These are phyloP conservation scores for Chrysoporthe cubensis DNA, from an alignment of 2,329 filamentous ascomycete genomes.

Conservation along the genomic window DNA sequence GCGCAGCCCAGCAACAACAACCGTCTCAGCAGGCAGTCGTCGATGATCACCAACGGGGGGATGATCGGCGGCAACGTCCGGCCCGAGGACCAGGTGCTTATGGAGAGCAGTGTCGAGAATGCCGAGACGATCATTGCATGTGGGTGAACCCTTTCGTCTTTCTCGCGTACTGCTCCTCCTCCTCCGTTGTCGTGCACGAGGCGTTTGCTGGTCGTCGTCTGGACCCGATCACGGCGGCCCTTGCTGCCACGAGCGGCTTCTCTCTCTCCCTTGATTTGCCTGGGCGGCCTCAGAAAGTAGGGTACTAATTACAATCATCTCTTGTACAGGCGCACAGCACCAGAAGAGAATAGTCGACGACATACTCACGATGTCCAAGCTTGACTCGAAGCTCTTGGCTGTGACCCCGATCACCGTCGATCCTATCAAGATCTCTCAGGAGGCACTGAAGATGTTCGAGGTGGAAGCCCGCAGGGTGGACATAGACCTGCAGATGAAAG, in stretches of 20 bases:
- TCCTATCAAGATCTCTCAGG: slow-evolving; percentile 67
- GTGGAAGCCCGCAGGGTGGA: slow-evolving; percentile 71
- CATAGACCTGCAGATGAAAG: slow-evolving; percentile 67
- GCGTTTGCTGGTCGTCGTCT: no score
- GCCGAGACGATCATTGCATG: slow-evolving; percentile 79
- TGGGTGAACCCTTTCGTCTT: not conserved
- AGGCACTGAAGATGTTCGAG: slow-evolving; percentile 77
- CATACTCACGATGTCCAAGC: slow-evolving; percentile 73
- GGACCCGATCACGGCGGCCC: no score
- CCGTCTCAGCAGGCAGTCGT: slow-evolving; percentile 37
- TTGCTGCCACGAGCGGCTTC: no score
- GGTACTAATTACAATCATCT: not conserved
- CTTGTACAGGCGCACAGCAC: slow-evolving; percentile 62
- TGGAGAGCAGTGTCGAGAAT: slow-evolving; percentile 69
- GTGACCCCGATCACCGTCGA: slow-evolving; percentile 74
- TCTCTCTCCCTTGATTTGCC: not conserved
- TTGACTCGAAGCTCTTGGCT: slow-evolving; percentile 74
- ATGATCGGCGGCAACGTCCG: slow-evolving; percentile 32
- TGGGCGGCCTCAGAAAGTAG: not conserved
- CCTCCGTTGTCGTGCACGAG: not conserved
- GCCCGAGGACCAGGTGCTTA: slow-evolving; percentile 40
- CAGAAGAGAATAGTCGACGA: slow-evolving; percentile 80
- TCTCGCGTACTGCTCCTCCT: not conserved
- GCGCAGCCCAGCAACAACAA: slow-evolving; percentile 18
- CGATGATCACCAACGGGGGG: slow-evolving; percentile 8